Percentiles rank a stretch among this genome's conserved stretches.
Evolutionary conservation across 495 filamentous ascomycete genomes (phyloP).

Genomic region (Penicillium cosmopolitanum): DNA sequence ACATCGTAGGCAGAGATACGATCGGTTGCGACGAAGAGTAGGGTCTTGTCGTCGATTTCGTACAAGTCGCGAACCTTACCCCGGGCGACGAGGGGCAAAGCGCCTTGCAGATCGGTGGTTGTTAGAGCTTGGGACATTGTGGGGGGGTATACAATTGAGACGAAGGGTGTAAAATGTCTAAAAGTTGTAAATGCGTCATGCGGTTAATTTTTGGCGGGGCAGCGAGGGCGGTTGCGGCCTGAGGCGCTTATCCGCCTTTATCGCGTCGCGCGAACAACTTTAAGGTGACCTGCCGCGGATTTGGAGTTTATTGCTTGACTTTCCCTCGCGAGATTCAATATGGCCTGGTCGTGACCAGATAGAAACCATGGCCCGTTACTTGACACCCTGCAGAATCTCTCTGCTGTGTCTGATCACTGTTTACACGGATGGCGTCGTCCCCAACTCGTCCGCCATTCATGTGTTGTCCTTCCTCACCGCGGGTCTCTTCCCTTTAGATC

Average conservation of each 20-base stretch:
- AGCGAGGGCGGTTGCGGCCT: constrained; percentile 23
- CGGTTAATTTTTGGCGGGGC: constrained; percentile 29
- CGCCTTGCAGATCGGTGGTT: constrained; percentile 55
- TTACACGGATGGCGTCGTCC: constrained; percentile 75
- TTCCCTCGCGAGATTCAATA: constrained; percentile 9
- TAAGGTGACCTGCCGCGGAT: neutral
- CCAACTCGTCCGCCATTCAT: constrained; percentile 75
- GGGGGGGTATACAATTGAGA: constrained; percentile 16
- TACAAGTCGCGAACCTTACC: constrained; percentile 89
- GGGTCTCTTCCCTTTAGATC: constrained; percentile 61
- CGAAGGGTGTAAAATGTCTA: neutral
- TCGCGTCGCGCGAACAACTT: constrained; percentile 18
- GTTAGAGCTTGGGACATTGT: constrained; percentile 54
- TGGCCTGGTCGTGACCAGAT: constrained; percentile 16
- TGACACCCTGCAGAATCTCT: constrained; percentile 84
- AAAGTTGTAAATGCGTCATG: constrained; percentile 23
- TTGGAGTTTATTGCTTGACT: too few species aligned
- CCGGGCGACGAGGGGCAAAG: constrained; percentile 58
- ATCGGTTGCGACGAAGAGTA: constrained; percentile 89
- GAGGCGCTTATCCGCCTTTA: constrained; percentile 28
- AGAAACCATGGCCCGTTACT: constrained; percentile 69
- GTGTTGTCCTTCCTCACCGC: constrained; percentile 84
- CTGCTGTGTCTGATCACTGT: constrained; percentile 79
- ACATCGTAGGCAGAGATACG: constrained; percentile 96
- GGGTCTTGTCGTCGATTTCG: constrained; percentile 68